phyloP scores from a whole-genome alignment of 2,329 filamentous ascomycete species.

The Lasiodiplodia hormozganensis region DNA sequence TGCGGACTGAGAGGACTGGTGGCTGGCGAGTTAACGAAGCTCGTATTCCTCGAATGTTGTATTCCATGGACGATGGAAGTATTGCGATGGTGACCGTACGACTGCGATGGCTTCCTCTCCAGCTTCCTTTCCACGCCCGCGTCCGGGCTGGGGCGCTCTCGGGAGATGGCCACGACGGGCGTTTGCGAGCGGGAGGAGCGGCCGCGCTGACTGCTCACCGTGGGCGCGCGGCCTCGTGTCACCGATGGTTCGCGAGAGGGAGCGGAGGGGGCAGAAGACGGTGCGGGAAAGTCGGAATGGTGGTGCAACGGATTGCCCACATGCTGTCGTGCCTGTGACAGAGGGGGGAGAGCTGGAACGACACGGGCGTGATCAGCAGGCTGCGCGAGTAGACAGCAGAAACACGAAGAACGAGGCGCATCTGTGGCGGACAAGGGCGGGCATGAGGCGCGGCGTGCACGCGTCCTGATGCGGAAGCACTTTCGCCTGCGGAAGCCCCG shows the following conservation, averaged over 20 bases:
- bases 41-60: constrained; percentile 89
- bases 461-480: constrained; percentile 30
- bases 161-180: constrained; percentile 44
- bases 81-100: constrained; percentile 90
- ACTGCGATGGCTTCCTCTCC: constrained; percentile 60
- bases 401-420: constrained; percentile 8
- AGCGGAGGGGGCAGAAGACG: constrained; percentile 36
- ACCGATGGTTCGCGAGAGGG: constrained; percentile 52
- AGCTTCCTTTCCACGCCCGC: constrained; percentile 56
- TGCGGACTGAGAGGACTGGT: constrained; percentile 87
- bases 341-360: constrained; percentile 47
- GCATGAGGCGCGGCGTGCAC: constrained; percentile 31
- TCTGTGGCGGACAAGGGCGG: neutral
- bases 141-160: constrained; percentile 47
- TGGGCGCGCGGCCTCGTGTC: constrained; percentile 55
- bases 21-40: constrained; percentile 76
- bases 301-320: constrained; percentile 44
- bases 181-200: constrained; percentile 54
- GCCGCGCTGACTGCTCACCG: constrained; percentile 49
- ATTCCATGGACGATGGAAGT: constrained; percentile 97
- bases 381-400: constrained; percentile 31
- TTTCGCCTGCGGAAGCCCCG: constrained; percentile 12
- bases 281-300: constrained; percentile 40
- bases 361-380: constrained; percentile 39
- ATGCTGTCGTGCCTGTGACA: constrained; percentile 48